Conservation (phyloP, 2,329 filamentous ascomycete species). For the Fusarium nygamai region DNA sequence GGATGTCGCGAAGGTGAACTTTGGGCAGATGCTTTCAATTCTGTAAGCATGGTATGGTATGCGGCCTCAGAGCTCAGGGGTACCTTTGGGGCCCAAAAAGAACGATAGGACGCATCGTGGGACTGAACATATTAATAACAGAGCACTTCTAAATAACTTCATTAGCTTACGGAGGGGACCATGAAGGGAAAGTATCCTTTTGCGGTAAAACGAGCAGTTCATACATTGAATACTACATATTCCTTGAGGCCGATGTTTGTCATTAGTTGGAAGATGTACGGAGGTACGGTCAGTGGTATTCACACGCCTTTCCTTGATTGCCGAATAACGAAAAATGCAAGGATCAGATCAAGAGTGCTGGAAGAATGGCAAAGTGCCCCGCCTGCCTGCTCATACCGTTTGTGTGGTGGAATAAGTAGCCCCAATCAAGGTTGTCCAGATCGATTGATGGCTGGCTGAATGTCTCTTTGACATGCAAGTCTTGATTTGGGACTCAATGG, state of each 20-base stretch:
- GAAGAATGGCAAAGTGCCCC: constrained; percentile 23
- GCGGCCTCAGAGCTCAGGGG: constrained; percentile 18
- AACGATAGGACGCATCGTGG: background rate
- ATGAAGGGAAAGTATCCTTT: background rate
- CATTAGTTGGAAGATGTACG: background rate
- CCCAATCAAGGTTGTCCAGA: background rate
- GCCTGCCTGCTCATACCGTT: constrained; percentile 1
- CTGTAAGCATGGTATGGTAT: constrained; percentile 10
- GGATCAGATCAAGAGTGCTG: constrained; percentile 10
- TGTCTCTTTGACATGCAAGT: background rate
- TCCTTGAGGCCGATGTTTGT: background rate
- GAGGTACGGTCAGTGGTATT: background rate
- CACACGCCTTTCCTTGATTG: constrained; percentile 9
- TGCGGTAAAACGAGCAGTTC: background rate
- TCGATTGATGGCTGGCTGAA: constrained; percentile 25
- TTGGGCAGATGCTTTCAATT: constrained; percentile 10
- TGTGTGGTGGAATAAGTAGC: constrained; percentile 26
- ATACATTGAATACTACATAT: background rate
- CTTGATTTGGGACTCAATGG: background rate
- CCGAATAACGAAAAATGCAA: constrained; percentile 14
- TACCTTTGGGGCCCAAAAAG: background rate
- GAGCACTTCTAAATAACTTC: background rate
- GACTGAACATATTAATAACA: background rate
- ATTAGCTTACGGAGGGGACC: background rate
- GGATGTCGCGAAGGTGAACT: background rate